These are phyloP conservation scores for Trichosporon faecale DNA, from an alignment of 1,284 basidiomycete species.

Conservation along the genomic window DNA sequence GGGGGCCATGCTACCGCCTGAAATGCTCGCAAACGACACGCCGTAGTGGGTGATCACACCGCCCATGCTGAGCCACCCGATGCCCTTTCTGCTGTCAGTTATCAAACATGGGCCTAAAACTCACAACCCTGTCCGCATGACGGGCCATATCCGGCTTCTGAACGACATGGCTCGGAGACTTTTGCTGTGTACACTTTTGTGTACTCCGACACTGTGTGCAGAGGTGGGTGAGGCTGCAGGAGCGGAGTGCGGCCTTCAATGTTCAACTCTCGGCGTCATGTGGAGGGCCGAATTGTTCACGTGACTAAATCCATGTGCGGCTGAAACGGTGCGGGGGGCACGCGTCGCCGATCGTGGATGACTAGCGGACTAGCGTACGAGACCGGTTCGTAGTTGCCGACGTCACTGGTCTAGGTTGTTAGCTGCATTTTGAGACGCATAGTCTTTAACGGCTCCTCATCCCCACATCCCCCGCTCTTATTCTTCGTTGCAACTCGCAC, in stretches of 20 bases:
- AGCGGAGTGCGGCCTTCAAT: background rate
- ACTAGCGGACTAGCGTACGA: background rate
- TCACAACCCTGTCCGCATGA: background rate
- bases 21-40: slow-evolving; percentile 53
- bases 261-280: background rate
- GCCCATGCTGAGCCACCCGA: slow-evolving; percentile 56
- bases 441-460: background rate
- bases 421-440: background rate
- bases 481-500: background rate
- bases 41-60: slow-evolving; percentile 55
- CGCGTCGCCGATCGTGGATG: slow-evolving; percentile 9
- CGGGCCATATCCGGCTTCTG: background rate
- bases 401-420: background rate
- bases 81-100: slow-evolving; percentile 19
- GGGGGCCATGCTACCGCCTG: slow-evolving; percentile 55
- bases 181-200: background rate
- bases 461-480: background rate
- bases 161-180: background rate
- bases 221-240: background rate
- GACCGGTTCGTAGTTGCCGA: slow-evolving; percentile 3
- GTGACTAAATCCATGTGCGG: background rate
- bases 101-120: no score
- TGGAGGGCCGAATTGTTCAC: background rate
- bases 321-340: slow-evolving; percentile 1
- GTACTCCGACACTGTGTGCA: background rate